Evolutionary conservation across 2,329 filamentous ascomycete species (phyloP).

Genomic region (Aspergillus sp.): DNA sequence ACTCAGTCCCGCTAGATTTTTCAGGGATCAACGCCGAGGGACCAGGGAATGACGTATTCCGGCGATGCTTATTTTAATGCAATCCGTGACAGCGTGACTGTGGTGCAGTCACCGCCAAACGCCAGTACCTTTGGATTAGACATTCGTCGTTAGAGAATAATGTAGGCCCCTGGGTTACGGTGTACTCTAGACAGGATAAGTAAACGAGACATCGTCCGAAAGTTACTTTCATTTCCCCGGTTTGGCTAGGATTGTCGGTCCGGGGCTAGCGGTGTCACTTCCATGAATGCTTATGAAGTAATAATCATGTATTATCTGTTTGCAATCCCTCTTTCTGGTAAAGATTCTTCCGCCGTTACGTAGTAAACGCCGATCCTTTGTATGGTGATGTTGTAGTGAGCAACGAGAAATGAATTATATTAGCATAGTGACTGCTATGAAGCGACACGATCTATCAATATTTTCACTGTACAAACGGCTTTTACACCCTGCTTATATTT

Average conservation of each 20-base stretch:
- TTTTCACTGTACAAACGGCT: not conserved
- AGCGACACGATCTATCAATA: not conserved
- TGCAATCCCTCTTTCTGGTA: not conserved
- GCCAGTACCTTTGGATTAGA: not conserved
- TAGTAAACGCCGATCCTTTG: not conserved
- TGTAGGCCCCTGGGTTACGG: not conserved
- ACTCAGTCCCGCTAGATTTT: not conserved
- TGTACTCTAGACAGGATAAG: not conserved
- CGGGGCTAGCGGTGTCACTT: not conserved
- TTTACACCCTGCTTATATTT: not conserved
- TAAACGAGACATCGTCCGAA: not conserved
- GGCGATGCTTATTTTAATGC: slow-evolving; percentile 2
- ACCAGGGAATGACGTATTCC: slow-evolving; percentile 1
- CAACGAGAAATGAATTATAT: not conserved
- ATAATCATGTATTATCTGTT: not conserved
- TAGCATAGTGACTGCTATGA: not conserved
- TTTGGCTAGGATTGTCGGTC: not conserved
- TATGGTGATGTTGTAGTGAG: not conserved
- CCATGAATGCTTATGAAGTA: not conserved
- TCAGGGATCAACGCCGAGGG: slow-evolving; percentile 1
- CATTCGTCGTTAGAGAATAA: not conserved
- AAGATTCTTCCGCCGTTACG: not conserved
- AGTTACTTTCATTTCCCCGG: not conserved
- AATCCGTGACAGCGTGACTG: no score
- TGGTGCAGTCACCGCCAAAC: no score